Conservation (phyloP, 108 stramenopile genomes). For the Hondaea fermentalgiana region DNA sequence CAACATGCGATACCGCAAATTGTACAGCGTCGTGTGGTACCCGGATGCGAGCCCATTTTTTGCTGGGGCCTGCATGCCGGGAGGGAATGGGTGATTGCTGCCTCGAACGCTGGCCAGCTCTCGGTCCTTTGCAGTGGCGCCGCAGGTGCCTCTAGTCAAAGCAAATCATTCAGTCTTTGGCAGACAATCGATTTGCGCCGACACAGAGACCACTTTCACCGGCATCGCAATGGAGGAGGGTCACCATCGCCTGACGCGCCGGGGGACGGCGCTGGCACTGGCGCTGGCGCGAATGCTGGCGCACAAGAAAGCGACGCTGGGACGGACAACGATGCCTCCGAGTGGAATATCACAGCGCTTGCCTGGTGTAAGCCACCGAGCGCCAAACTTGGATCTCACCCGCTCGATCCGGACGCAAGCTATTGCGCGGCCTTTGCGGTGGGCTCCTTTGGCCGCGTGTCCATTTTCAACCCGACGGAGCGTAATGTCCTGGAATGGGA, state of each 20-base stretch:
- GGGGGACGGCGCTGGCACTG: too few relatives aligned
- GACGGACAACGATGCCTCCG: too few relatives aligned
- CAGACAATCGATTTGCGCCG: neutral
- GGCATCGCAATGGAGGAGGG: neutral
- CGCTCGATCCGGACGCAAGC: neutral
- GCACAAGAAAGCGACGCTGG: too few relatives aligned
- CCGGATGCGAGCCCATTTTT: neutral
- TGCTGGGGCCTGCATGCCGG: conserved; percentile 11
- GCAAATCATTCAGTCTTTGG: neutral
- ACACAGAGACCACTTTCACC: neutral
- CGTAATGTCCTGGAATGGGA: neutral
- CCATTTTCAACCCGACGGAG: neutral
- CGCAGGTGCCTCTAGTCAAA: neutral
- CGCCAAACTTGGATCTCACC: neutral
- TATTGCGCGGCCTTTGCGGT: conserved; percentile 15
- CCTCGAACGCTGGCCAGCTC: neutral
- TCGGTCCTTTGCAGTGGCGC: neutral
- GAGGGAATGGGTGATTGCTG: neutral
- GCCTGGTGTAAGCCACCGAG: neutral
- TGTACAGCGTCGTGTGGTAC: neutral
- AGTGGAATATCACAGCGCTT: neutral
- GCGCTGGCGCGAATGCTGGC: too few relatives aligned
- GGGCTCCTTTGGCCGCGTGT: neutral
- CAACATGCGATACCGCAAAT: neutral
- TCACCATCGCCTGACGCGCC: neutral